Conservation (phyloP, 2,329 filamentous ascomycete genomes). For the Thielaviopsis punctulata region DNA sequence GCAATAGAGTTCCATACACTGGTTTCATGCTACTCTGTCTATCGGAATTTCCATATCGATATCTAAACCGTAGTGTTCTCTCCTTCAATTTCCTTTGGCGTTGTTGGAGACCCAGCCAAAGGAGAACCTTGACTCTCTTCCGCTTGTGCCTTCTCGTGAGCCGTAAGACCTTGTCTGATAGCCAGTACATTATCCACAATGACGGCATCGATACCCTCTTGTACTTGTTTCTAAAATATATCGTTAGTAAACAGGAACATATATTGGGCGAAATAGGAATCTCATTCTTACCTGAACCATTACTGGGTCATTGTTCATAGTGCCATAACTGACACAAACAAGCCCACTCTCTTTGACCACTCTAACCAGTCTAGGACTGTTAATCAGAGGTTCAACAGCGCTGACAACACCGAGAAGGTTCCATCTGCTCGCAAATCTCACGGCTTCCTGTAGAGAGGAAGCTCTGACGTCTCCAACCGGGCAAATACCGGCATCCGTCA, state of each 20-base stretch:
- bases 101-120: background rate
- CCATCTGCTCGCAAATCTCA: conserved; percentile 88
- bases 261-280: background rate
- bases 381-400: conserved; percentile 73
- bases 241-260: background rate
- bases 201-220: conserved; percentile 90
- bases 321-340: conserved; percentile 90
- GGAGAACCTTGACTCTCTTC: conserved; percentile 2
- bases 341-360: conserved; percentile 90
- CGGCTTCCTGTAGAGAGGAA: conserved; percentile 82
- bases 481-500: conserved; percentile 73
- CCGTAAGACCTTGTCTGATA: conserved; percentile 75
- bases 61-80: background rate
- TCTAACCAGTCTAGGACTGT: conserved; percentile 71
- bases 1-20: too few species aligned
- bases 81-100: background rate
- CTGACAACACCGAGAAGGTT: conserved; percentile 84
- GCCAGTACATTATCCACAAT: conserved; percentile 92
- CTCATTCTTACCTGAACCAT: conserved; percentile 63
- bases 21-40: too few species aligned
- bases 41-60: background rate
- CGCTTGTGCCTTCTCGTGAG: conserved; percentile 10
- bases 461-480: conserved; percentile 78
- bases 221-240: conserved; percentile 57
- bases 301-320: conserved; percentile 68